These are phyloP conservation scores for Hydnomerulius pinastri DNA, from an alignment of 768 basidiomycete species.

Conservation along the genomic window DNA sequence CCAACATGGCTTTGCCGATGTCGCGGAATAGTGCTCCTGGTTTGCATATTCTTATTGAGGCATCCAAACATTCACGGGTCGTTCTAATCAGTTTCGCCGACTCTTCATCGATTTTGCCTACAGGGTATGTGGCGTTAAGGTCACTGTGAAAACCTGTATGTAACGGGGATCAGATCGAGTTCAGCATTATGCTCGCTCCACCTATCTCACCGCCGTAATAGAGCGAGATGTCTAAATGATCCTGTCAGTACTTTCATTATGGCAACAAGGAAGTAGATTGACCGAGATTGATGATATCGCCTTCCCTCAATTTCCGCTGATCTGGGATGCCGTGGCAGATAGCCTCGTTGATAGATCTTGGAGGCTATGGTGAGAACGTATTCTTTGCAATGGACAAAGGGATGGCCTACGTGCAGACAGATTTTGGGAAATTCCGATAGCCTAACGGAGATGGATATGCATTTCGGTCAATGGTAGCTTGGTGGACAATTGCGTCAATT, in stretches of 20 bases:
- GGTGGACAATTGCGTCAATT: constrained; percentile 91
- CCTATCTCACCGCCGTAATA: constrained; percentile 67
- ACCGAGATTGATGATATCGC: constrained; percentile 97
- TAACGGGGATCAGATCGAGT: not conserved
- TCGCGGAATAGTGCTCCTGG: constrained; percentile 91
- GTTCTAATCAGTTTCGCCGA: constrained; percentile 80
- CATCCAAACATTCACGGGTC: constrained; percentile 82
- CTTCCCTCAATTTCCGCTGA: constrained; percentile 78
- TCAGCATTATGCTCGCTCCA: not conserved
- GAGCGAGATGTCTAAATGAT: constrained; percentile 65
- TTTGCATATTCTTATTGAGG: constrained; percentile 89
- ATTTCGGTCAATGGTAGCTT: constrained; percentile 85
- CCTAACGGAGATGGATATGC: constrained; percentile 94
- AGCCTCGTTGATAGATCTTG: constrained; percentile 87
- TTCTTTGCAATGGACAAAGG: constrained; percentile 1
- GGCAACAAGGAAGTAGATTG: constrained; percentile 20
- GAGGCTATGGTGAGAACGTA: constrained; percentile 5
- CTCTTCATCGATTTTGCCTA: constrained; percentile 82
- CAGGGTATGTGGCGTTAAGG: constrained; percentile 91
- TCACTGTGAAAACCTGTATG: constrained; percentile 84
- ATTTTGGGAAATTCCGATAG: constrained; percentile 92
- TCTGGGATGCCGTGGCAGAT: constrained; percentile 99
- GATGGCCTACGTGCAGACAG: constrained; percentile 84
- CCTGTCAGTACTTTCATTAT: constrained; percentile 17
- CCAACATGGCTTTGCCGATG: constrained; percentile 83